A percentile compares a stretch with the other conserved stretches of the same genome.
These are phyloP conservation scores for Lasiosphaeria ovina DNA, from an alignment of 495 filamentous ascomycete species.

Conservation along the genomic window DNA sequence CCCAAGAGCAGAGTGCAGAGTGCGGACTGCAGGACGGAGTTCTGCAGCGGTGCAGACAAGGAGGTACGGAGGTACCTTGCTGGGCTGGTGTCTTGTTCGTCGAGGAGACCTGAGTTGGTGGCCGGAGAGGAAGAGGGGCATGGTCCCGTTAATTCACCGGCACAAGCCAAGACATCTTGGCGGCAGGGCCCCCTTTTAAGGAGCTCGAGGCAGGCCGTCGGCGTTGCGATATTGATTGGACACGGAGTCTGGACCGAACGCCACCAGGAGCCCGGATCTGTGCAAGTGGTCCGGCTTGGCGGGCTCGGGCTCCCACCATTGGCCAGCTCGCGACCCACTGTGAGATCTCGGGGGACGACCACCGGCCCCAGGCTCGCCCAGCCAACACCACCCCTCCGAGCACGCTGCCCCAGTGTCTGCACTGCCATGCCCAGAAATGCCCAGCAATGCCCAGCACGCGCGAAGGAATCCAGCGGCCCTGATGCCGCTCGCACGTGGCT, in stretches of 20 bases:
- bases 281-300: slow-evolving; percentile 34
- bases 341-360: slow-evolving; percentile 7
- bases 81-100: no score
- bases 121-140: neutral
- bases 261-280: slow-evolving; percentile 33
- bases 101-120: no score
- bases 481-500: slow-evolving; percentile 31
- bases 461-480: slow-evolving; percentile 10
- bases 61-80: no score
- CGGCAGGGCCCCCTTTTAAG: slow-evolving; percentile 13
- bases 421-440: slow-evolving; percentile 8
- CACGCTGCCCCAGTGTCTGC: neutral
- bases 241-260: slow-evolving; percentile 18
- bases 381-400: neutral
- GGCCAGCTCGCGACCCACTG: slow-evolving; percentile 6
- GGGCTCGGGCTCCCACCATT: slow-evolving; percentile 2
- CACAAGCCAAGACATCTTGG: slow-evolving; percentile 23
- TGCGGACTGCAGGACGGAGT: no score
- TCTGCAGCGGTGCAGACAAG: no score
- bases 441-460: slow-evolving; percentile 10
- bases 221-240: slow-evolving; percentile 14
- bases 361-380: neutral
- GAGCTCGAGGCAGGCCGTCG: neutral
- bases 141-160: slow-evolving; percentile 23
- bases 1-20: no score